phyloP scores from a whole-genome alignment of 129 eudicot species.

The carrot (Daucus carota) region DNA sequence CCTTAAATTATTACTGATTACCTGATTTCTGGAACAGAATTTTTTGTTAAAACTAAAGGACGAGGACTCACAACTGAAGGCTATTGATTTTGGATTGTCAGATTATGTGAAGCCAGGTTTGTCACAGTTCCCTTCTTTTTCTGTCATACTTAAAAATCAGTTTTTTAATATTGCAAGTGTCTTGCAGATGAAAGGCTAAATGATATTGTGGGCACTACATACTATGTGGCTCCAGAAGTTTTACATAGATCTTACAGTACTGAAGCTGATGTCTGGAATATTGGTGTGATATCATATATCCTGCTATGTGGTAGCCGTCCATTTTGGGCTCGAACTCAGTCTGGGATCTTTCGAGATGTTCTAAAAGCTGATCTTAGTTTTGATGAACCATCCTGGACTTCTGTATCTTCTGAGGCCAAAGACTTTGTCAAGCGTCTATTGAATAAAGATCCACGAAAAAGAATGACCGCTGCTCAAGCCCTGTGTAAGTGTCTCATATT shows the following conservation, averaged over 20 bases:
- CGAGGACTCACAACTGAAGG: conserved; percentile 70
- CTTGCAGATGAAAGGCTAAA: conserved; percentile 86
- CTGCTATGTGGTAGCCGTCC: conserved; percentile 94
- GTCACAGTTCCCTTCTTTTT: conserved; percentile 1
- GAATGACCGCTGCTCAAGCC: conserved; percentile 95
- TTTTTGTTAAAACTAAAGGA: conserved; percentile 82
- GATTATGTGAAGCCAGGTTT: conserved; percentile 90
- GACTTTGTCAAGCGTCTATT: conserved; percentile 79
- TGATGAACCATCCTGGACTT: conserved; percentile 90
- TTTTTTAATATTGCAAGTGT: conserved; percentile 9
- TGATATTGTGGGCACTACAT: conserved; percentile 94
- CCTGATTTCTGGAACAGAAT: conserved; percentile 50
- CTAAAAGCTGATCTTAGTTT: conserved; percentile 85
- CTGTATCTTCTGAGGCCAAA: conserved; percentile 71
- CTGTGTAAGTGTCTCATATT: conserved; percentile 40
- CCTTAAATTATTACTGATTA: neutral
- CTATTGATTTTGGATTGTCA: conserved; percentile 92
- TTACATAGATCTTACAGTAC: conserved; percentile 86
- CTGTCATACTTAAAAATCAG: conserved; percentile 1
- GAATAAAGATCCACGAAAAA: conserved; percentile 81
- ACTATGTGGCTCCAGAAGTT: conserved; percentile 98
- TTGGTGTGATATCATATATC: conserved; percentile 86
- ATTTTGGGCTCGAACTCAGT: conserved; percentile 94
- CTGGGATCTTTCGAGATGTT: conserved; percentile 86
- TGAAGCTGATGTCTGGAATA: conserved; percentile 96